A percentile compares a stretch with the other conserved stretches of the same genome.
Conservation (phyloP, 108 stramenopile genomes). For the Asterionellopsis glacialis region DNA sequence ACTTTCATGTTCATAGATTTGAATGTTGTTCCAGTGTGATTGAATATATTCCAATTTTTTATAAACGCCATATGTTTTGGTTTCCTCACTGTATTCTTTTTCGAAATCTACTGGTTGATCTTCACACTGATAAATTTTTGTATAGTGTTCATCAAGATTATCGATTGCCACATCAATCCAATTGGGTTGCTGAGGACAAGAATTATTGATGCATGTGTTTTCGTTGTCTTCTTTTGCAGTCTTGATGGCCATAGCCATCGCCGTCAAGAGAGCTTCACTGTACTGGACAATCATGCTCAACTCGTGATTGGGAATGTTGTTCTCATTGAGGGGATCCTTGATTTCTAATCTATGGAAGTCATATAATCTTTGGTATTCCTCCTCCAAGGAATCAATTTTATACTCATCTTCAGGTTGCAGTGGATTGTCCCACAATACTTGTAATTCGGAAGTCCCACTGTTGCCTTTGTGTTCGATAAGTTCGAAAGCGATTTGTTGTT, state of each 20-base stretch:
- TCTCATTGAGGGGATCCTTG: background rate
- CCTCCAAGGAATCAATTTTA: conserved; percentile 30
- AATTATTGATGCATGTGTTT: too few relatives aligned
- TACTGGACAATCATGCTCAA: background rate
- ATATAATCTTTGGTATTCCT: background rate
- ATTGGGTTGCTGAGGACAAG: conserved; percentile 1
- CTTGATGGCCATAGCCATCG: background rate
- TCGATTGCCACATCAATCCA: conserved; percentile 15
- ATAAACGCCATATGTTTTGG: conserved; percentile 8
- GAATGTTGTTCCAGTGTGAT: conserved; percentile 27
- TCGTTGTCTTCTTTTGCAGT: too few relatives aligned
- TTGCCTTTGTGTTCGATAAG: conserved; percentile 1
- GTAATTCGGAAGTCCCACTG: conserved; percentile 8
- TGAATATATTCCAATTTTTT: conserved; percentile 12
- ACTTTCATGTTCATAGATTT: conserved; percentile 20
- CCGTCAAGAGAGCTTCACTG: background rate
- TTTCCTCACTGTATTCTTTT: conserved; percentile 8
- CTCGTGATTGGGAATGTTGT: conserved; percentile 2
- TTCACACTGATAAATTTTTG: conserved; percentile 21
- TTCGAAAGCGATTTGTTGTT: conserved; percentile 23
- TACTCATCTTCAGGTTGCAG: conserved; percentile 25
- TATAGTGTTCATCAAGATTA: conserved; percentile 25
- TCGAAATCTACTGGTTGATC: conserved; percentile 18
- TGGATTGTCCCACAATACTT: background rate
- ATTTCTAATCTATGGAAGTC: background rate